Evolutionary conservation across 768 basidiomycete genomes (phyloP).

Genomic region (Russula compacta): DNA sequence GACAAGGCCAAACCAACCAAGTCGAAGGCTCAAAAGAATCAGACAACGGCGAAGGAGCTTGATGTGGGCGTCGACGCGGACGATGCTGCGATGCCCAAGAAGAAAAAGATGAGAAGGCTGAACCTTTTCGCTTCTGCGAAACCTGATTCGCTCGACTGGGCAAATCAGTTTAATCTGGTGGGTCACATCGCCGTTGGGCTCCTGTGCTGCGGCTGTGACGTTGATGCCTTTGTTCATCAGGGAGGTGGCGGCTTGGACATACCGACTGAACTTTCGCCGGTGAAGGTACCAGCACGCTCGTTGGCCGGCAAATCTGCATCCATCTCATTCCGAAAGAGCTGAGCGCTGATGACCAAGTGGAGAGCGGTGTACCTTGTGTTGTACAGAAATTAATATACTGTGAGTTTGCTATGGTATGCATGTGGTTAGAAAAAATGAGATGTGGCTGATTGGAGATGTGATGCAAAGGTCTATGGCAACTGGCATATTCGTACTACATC

Average conservation of each 20-base stretch:
- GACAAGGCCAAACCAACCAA: not conserved
- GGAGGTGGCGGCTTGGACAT: slow-evolving; percentile 14
- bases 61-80: slow-evolving; percentile 1
- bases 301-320: slow-evolving; percentile 3
- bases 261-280: slow-evolving; percentile 15
- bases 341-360: not conserved
- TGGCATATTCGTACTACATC: not conserved
- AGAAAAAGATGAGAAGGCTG: slow-evolving; percentile 18
- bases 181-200: not conserved
- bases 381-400: not conserved
- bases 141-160: slow-evolving; percentile 15
- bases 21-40: not conserved
- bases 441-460: not conserved
- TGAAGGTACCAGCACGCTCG: slow-evolving; percentile 16
- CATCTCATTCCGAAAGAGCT: not conserved
- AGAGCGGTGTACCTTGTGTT: not conserved
- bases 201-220: not conserved
- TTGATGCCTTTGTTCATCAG: slow-evolving; percentile 9
- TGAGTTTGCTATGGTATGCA: not conserved
- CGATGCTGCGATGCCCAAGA: slow-evolving; percentile 11
- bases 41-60: not conserved
- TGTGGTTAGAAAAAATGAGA: not conserved
- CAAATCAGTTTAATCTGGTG: slow-evolving; percentile 12
- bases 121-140: slow-evolving; percentile 12
- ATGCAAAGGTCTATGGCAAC: not conserved